phyloP scores from a whole-genome alignment of 257 asterid species.

The Solanum chmielewskii region DNA sequence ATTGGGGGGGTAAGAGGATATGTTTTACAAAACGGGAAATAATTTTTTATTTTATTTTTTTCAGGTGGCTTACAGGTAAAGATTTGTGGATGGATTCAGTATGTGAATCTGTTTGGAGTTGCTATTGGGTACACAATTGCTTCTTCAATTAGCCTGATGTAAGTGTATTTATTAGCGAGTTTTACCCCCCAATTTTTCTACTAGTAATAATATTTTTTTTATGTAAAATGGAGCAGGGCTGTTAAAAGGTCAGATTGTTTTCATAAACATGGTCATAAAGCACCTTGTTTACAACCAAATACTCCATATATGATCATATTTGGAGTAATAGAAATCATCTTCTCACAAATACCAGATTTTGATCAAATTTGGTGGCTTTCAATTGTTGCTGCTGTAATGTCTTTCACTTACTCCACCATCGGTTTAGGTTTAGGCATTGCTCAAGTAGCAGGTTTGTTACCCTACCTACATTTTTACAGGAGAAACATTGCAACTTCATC shows the following conservation, averaged over 20 bases:
- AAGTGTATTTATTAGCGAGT: background rate
- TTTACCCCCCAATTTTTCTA: background rate
- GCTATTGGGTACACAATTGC: constrained; percentile 94
- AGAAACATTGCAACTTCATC: background rate
- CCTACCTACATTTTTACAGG: background rate
- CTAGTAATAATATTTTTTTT: background rate
- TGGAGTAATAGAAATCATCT: constrained; percentile 27
- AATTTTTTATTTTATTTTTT: background rate
- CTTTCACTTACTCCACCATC: constrained; percentile 41
- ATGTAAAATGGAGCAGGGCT: constrained; percentile 23
- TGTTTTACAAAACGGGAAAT: too few relatives aligned
- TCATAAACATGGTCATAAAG: constrained; percentile 21
- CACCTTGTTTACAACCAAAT: constrained; percentile 32
- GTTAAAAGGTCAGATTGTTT: constrained; percentile 33
- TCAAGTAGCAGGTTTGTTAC: constrained; percentile 33
- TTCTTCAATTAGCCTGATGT: constrained; percentile 52
- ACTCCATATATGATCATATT: constrained; percentile 43
- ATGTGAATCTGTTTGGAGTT: constrained; percentile 75
- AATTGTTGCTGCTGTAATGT: constrained; percentile 46
- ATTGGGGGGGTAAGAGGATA: background rate
- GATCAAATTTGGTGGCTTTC: constrained; percentile 52
- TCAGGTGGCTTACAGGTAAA: constrained; percentile 82
- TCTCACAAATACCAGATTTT: constrained; percentile 46
- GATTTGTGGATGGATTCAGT: constrained; percentile 86
- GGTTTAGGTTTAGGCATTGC: constrained; percentile 48